A percentile compares a stretch with the other conserved stretches of the same genome.
These are phyloP conservation scores for Aureobasidium sp. DNA, from an alignment of 2,329 filamentous ascomycete genomes.

Conservation along the genomic window DNA sequence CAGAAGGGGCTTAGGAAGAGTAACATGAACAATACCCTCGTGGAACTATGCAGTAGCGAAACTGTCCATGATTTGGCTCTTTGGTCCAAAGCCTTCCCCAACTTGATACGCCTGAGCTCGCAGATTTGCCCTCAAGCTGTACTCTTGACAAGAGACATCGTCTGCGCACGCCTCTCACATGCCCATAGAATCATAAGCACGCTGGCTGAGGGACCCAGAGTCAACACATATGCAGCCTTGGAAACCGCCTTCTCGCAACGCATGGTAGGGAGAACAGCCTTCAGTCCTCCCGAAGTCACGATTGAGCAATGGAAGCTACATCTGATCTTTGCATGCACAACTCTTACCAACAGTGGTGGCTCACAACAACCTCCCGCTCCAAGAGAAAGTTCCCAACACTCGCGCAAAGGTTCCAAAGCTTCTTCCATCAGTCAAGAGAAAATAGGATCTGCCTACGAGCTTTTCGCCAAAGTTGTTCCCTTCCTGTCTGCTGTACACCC, in stretches of 20 bases:
- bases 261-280: slow-evolving; percentile 11
- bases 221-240: slow-evolving; percentile 47
- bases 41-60: slow-evolving; percentile 93
- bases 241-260: slow-evolving; percentile 42
- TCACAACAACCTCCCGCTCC: slow-evolving; percentile 45
- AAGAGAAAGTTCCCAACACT: slow-evolving; percentile 58
- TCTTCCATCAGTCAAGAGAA: slow-evolving; percentile 60
- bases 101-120: slow-evolving; percentile 81
- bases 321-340: slow-evolving; percentile 93
- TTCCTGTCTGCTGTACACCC: slow-evolving; percentile 71
- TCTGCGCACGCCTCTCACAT: slow-evolving; percentile 84
- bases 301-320: slow-evolving; percentile 99
- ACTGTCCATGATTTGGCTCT: slow-evolving; percentile 88
- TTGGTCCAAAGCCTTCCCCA: slow-evolving; percentile 99
- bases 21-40: slow-evolving; percentile 76
- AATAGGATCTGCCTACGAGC: slow-evolving; percentile 75
- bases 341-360: slow-evolving; percentile 65
- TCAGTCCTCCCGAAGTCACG: slow-evolving; percentile 61
- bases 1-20: slow-evolving; percentile 83
- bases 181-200: slow-evolving; percentile 81
- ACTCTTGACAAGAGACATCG: slow-evolving; percentile 79
- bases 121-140: slow-evolving; percentile 88
- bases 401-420: slow-evolving; percentile 70
- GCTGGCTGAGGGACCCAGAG: slow-evolving; percentile 59
- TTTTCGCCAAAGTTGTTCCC: slow-evolving; percentile 89